Conservation (phyloP, 768 basidiomycete species). For the Pleurotus tuber-regium region DNA sequence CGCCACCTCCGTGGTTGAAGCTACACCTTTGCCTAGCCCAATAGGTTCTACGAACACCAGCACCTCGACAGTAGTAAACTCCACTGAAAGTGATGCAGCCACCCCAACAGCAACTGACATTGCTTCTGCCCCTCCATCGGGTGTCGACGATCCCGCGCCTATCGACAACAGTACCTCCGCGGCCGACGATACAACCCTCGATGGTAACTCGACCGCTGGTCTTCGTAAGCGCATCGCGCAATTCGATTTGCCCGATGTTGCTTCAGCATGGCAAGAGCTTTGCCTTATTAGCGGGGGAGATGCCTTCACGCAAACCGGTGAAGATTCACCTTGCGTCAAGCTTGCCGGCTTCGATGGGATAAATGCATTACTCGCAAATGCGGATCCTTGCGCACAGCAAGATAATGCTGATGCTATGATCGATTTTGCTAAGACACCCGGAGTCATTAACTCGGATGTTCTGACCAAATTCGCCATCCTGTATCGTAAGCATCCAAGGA, state of each 20-base stretch:
- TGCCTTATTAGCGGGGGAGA: constrained; percentile 41
- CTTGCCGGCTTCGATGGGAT: constrained; percentile 38
- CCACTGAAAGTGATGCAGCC: constrained; percentile 11
- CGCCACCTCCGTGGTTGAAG: neutral
- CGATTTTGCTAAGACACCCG: constrained; percentile 43
- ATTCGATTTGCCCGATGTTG: constrained; percentile 33
- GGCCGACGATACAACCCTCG: too few species aligned
- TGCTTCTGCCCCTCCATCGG: constrained; percentile 9
- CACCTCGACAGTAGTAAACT: constrained; percentile 12
- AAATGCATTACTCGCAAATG: constrained; percentile 42
- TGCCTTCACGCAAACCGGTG: constrained; percentile 26
- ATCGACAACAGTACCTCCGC: constrained; percentile 10
- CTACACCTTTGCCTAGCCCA: neutral
- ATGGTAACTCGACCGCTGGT: neutral
- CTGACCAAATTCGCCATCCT: constrained; percentile 40
- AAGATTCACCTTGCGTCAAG: constrained; percentile 33
- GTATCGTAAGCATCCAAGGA: constrained; percentile 42
- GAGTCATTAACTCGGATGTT: constrained; percentile 34
- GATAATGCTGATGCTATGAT: constrained; percentile 49
- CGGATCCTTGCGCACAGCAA: constrained; percentile 48
- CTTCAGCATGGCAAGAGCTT: constrained; percentile 42
- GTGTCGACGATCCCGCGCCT: constrained; percentile 10
- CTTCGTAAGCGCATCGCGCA: constrained; percentile 23
- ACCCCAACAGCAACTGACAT: neutral
- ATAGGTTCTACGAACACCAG: constrained; percentile 7